A percentile compares a stretch with the other conserved stretches of the same genome.
These are phyloP conservation scores for Microthyrium microscopicum DNA, from an alignment of 2,329 filamentous ascomycete species.

Conservation along the genomic window DNA sequence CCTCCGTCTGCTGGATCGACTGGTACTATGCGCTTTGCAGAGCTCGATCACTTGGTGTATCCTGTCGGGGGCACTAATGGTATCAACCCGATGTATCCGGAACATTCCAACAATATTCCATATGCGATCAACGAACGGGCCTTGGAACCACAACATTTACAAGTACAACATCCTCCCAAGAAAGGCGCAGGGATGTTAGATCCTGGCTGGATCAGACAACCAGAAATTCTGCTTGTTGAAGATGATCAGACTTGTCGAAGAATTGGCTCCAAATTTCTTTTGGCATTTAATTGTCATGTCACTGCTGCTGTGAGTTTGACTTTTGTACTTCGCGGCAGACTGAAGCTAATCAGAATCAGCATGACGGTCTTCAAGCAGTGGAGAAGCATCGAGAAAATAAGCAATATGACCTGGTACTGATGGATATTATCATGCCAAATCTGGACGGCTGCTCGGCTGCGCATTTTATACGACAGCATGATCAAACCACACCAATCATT, in stretches of 20 bases:
- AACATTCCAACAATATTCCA: conserved; percentile 87
- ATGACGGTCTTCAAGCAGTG: conserved; percentile 80
- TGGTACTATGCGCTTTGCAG: conserved; percentile 36
- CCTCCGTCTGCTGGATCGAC: conserved; percentile 32
- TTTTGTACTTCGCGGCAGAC: neutral
- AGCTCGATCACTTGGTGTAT: conserved; percentile 63
- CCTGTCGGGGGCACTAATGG: conserved; percentile 81
- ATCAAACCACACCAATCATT: conserved; percentile 74
- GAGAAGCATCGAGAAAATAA: conserved; percentile 57
- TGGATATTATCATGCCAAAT: conserved; percentile 80
- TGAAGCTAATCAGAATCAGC: conserved; percentile 31
- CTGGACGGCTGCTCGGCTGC: conserved; percentile 90
- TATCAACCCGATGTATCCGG: conserved; percentile 86
- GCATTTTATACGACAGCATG: conserved; percentile 78
- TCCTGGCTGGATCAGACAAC: conserved; percentile 49
- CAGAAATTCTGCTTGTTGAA: conserved; percentile 80
- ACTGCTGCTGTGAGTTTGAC: conserved; percentile 42
- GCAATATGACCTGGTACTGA: conserved; percentile 44
- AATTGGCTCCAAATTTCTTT: conserved; percentile 50
- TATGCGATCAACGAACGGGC: conserved; percentile 60
- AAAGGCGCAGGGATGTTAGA: conserved; percentile 47
- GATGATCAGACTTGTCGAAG: conserved; percentile 52
- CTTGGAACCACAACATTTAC: conserved; percentile 22
- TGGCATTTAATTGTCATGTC: conserved; percentile 46
- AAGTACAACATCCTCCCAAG: conserved; percentile 14